A percentile compares a stretch with the other conserved stretches of the same genome.
phyloP scores from a whole-genome alignment of 441 rosid species.

The Jatropha multifida region DNA sequence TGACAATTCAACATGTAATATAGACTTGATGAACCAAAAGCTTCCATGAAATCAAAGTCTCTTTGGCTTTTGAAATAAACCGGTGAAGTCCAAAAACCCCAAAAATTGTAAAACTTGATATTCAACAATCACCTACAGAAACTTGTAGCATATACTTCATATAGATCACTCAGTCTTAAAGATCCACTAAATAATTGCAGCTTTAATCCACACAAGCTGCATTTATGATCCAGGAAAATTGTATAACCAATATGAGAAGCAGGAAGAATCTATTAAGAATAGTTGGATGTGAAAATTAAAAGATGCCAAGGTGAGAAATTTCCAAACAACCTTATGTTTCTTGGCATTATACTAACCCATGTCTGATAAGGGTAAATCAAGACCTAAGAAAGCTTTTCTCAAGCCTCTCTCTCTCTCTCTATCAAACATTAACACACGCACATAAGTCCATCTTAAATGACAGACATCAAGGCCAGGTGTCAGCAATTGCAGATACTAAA shows the following conservation, averaged over 20 bases:
- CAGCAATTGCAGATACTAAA: not conserved
- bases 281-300: not conserved
- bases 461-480: not conserved
- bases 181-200: not conserved
- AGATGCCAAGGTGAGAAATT: not conserved
- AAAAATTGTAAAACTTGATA: not conserved
- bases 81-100: not conserved
- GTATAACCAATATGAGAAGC: not conserved
- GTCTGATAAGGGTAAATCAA: constrained; percentile 2
- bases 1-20: not conserved
- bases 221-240: not conserved
- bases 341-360: not conserved
- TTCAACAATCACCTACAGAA: not conserved
- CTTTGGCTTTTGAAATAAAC: not conserved
- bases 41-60: not conserved
- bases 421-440: not conserved
- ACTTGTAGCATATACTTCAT: not conserved
- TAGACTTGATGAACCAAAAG: not conserved
- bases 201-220: not conserved
- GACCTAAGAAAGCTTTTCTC: not conserved
- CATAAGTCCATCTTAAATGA: not conserved
- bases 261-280: not conserved
- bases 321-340: not conserved
- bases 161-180: not conserved
- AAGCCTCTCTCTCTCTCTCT: not conserved